A percentile compares a stretch with the other conserved stretches of the same genome.
phyloP scores from a whole-genome alignment of 306 rosid species.

The Quercus wislizeni region DNA sequence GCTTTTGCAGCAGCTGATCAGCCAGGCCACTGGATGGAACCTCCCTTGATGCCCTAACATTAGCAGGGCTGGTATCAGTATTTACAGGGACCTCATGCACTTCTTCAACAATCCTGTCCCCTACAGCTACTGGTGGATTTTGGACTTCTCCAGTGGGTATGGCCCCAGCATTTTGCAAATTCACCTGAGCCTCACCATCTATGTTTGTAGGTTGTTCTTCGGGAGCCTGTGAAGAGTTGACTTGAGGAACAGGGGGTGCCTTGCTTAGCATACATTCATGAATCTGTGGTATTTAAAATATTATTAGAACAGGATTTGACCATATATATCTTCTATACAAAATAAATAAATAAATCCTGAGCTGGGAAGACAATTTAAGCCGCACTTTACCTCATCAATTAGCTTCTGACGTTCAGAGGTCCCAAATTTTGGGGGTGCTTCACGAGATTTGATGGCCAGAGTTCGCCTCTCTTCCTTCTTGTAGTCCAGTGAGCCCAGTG shows the following conservation, averaged over 20 bases:
- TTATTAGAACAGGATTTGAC: conserved; percentile 1
- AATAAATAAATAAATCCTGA: neutral
- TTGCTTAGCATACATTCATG: conserved; percentile 85
- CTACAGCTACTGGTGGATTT: conserved; percentile 32
- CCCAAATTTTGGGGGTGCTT: conserved; percentile 71
- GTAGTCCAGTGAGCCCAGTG: conserved; percentile 89
- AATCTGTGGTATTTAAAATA: conserved; percentile 41
- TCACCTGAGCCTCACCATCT: conserved; percentile 36
- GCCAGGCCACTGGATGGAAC: conserved; percentile 37
- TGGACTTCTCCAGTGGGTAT: conserved; percentile 27
- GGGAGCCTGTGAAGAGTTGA: conserved; percentile 33
- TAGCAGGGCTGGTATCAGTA: conserved; percentile 32
- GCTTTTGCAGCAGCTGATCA: conserved; percentile 38
- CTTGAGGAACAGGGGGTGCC: conserved; percentile 67
- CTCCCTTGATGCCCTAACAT: conserved; percentile 35
- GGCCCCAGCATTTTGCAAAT: conserved; percentile 36
- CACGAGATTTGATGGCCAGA: conserved; percentile 84
- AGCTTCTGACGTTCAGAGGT: conserved; percentile 81
- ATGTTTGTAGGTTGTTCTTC: conserved; percentile 42
- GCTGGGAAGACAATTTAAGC: neutral
- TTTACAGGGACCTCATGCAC: conserved; percentile 34
- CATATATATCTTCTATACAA: no score
- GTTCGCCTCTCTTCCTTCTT: conserved; percentile 83
- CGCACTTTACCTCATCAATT: conserved; percentile 53
- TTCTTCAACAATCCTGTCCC: conserved; percentile 56